These are phyloP conservation scores for Tilletia indica DNA, from an alignment of 1,284 basidiomycete species.

Conservation along the genomic window DNA sequence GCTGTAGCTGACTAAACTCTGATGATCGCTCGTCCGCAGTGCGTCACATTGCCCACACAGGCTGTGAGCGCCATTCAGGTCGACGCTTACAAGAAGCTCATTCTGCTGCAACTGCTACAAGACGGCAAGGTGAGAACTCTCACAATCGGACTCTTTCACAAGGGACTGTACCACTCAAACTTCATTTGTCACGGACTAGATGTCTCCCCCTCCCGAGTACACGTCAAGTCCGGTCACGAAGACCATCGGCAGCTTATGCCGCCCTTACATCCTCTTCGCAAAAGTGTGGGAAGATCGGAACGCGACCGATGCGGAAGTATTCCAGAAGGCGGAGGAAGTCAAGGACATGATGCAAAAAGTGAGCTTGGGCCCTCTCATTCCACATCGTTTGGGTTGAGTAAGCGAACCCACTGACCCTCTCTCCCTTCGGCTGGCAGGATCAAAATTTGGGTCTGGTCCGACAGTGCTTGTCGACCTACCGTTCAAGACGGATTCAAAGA, in stretches of 20 bases:
- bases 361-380: constrained; percentile 17
- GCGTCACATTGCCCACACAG: constrained; percentile 69
- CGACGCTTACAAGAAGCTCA: constrained; percentile 78
- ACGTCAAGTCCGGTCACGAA: constrained; percentile 24
- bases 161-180: background rate
- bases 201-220: constrained; percentile 27
- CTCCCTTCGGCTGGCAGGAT: constrained; percentile 60
- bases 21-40: constrained; percentile 29
- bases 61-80: constrained; percentile 71
- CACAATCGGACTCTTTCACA: background rate
- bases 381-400: too few species aligned
- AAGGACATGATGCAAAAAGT: constrained; percentile 25
- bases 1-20: background rate
- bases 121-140: constrained; percentile 65
- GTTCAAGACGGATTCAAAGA: constrained; percentile 72
- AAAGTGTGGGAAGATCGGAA: constrained; percentile 26
- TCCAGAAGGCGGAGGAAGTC: constrained; percentile 23
- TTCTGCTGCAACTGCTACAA: constrained; percentile 71
- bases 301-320: background rate
- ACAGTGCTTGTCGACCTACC: constrained; percentile 67
- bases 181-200: background rate
- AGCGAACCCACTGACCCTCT: too few species aligned
- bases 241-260: constrained; percentile 24
- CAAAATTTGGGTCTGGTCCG: constrained; percentile 69
- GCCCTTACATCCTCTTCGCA: constrained; percentile 27